Conservation (phyloP, 2,329 filamentous ascomycete species). For the Westerdykella sp. region DNA sequence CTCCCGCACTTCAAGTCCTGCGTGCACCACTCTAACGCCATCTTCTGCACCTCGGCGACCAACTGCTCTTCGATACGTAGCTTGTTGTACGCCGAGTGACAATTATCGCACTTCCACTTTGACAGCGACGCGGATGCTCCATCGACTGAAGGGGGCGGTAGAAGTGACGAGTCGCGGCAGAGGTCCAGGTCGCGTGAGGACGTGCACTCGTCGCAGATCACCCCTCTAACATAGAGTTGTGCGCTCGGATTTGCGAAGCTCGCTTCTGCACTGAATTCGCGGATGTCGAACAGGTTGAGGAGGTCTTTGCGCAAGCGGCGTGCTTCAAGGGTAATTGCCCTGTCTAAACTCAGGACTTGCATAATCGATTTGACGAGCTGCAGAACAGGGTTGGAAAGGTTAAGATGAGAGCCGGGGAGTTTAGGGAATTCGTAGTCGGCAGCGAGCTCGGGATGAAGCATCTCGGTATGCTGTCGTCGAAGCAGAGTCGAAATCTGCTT, state of each 20-base stretch:
- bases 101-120: constrained; percentile 70
- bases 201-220: constrained; percentile 88
- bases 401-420: constrained; percentile 66
- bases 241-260: constrained; percentile 80
- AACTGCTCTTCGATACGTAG: constrained; percentile 77
- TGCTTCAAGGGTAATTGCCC: constrained; percentile 82
- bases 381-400: constrained; percentile 63
- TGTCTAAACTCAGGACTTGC: constrained; percentile 86
- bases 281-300: constrained; percentile 82
- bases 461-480: constrained; percentile 76
- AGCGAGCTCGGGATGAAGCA: constrained; percentile 81
- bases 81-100: constrained; percentile 68
- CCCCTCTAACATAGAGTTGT: constrained; percentile 63
- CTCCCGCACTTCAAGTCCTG: constrained; percentile 88
- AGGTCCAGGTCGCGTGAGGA: constrained; percentile 83
- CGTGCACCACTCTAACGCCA: constrained; percentile 73
- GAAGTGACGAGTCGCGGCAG: constrained; percentile 78
- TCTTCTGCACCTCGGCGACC: constrained; percentile 66
- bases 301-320: constrained; percentile 84
- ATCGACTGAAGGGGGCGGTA: constrained; percentile 44
- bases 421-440: constrained; percentile 79
- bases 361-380: constrained; percentile 90
- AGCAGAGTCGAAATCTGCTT: constrained; percentile 81
- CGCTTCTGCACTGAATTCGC: constrained; percentile 87
- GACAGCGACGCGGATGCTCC: constrained; percentile 46